Base-by-base conservation (phyloP, 2,329 filamentous ascomycete genomes). In the Dactylellina drechsleri region DNA sequence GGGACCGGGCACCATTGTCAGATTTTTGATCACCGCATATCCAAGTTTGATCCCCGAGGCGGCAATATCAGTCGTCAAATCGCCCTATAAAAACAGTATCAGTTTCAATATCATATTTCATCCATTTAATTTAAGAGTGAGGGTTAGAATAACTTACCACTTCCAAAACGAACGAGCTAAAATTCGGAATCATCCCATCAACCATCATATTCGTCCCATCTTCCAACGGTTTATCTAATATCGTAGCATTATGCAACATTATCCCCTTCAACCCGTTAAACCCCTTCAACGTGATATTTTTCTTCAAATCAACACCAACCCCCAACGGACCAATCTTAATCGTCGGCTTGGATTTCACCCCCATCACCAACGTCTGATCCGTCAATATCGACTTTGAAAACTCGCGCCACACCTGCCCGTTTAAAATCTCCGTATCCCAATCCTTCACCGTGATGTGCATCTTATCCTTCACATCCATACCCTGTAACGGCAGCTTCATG, bases 181-280 rank as follows among this genome's bases (percentile, higher is more conserved):
- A 85, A 80, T 91, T 92, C 77, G 87, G 88, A 58, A 91, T 89
- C 66, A 83, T 83, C 66, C 85, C 85, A 15, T 83, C 67, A 78
- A 85, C 88, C 57, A 85, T 82, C 82, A 91, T 89, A 82, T 91
- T 91, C 79, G 85, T 84, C 76, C 83, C 85, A 65, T 85, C 82
- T 5, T 79, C 76, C 65, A 83, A 79, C 13, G 79, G 72, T 26
- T 80, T 78, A 23, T 84, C 78, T 36, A 83, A 77, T 89, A 84
- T 49, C 81, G 81, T 77, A 86, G 84, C 49, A 86, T 82, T 65
- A 1, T 81, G 83, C 70, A 89, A 85, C 26, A 81, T 80, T 58
- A 87, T 85, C 60, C 87, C 88, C 50, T 83, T 79, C 77, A 91
- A 87, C 71, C 84, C 82, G 79, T 88, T 87, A n/a, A 85, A 72